Percentiles rank a stretch among this genome's conserved stretches.
phyloP scores from a whole-genome alignment of 352 stramenopile species.

The Phytophthora hybrid region DNA sequence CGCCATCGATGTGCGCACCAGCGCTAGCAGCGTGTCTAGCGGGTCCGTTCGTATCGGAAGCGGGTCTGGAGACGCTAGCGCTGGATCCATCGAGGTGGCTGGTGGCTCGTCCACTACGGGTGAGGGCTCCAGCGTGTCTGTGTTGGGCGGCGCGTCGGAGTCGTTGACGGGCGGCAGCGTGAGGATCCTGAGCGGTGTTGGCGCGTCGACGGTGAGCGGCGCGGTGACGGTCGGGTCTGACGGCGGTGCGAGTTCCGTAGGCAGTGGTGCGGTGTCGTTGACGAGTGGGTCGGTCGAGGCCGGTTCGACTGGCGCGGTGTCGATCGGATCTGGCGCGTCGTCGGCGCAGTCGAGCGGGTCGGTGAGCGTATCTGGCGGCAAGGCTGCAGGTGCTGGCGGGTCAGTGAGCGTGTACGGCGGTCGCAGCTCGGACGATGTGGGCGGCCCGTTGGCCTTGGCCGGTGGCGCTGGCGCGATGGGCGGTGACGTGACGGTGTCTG shows the following conservation, averaged over 20 bases:
- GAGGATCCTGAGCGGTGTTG: too few species aligned
- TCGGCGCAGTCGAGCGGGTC: constrained; percentile 29
- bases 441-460: constrained; percentile 19
- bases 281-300: constrained; percentile 23
- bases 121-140: too few species aligned
- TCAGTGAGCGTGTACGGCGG: constrained; percentile 2
- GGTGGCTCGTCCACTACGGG: constrained; percentile 45
- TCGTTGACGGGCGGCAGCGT: too few species aligned
- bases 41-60: constrained; percentile 32
- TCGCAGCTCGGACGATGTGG: background rate
- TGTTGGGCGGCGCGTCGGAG: too few species aligned
- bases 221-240: constrained; percentile 26
- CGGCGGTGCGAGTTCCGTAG: constrained; percentile 1
- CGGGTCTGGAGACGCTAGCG: constrained; percentile 27
- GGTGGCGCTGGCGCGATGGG: constrained; percentile 26
- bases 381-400: constrained; percentile 19
- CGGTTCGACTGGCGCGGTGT: constrained; percentile 28
- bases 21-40: constrained; percentile 30
- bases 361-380: constrained; percentile 23
- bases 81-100: constrained; percentile 34
- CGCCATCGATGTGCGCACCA: constrained; percentile 24
- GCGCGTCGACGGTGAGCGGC: constrained; percentile 20
- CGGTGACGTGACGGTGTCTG: constrained; percentile 26
- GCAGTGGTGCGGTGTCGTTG: constrained; percentile 27
- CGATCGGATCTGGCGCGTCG: constrained; percentile 28